Evolutionary conservation across 208 protist genomes (phyloP).

Genomic region (Trypanosoma melophagium): DNA sequence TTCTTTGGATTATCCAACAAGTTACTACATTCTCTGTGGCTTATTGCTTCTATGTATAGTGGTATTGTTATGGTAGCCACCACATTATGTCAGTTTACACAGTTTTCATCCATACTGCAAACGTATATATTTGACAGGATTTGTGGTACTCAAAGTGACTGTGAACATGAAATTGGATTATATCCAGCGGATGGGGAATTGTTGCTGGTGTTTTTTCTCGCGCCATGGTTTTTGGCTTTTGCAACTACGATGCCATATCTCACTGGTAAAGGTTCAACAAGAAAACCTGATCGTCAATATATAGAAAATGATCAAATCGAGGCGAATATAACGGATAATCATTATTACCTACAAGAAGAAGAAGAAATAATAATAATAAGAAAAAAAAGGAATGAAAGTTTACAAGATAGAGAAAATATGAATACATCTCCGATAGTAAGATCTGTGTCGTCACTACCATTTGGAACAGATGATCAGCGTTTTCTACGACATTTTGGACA

Average conservation of each 20-base stretch:
- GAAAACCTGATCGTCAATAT: background rate
- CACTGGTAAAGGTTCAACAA: background rate
- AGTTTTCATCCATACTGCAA: conserved; percentile 5
- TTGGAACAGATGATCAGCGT: conserved; percentile 15
- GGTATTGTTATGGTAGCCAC: conserved; percentile 12
- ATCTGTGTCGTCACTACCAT: background rate
- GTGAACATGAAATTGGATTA: conserved; percentile 25
- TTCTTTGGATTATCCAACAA: conserved; percentile 5
- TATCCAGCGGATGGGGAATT: conserved; percentile 14
- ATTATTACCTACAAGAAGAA: background rate
- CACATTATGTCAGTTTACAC: conserved; percentile 23
- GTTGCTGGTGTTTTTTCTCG: conserved; percentile 25
- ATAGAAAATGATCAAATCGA: background rate
- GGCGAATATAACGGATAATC: too few species aligned
- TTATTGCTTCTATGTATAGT: conserved; percentile 23
- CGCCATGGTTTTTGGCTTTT: conserved; percentile 34
- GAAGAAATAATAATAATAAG: background rate
- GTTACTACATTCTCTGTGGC: conserved; percentile 16
- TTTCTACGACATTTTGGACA: conserved; percentile 18
- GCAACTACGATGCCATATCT: conserved; percentile 24
- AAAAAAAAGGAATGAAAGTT: background rate
- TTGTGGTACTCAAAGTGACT: conserved; percentile 2
- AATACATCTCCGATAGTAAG: background rate
- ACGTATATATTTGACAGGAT: conserved; percentile 9
- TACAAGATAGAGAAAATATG: background rate